phyloP scores from a whole-genome alignment of 345 rosid genomes.

The Populus davidiana region DNA sequence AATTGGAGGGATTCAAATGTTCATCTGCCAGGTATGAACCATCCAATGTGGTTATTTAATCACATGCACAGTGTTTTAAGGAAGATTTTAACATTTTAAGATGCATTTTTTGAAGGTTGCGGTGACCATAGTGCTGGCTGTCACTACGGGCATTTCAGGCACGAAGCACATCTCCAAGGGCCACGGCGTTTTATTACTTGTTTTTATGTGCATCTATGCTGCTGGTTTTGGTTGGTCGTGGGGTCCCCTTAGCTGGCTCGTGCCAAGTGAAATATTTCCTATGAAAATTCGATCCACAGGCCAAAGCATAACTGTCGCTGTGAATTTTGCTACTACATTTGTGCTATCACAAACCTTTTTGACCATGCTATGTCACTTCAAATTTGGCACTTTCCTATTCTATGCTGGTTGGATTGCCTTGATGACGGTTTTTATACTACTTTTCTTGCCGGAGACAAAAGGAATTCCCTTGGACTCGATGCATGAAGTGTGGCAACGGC shows the following conservation, averaged over 20 bases:
- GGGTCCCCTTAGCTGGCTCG: slow-evolving; percentile 64
- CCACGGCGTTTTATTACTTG: slow-evolving; percentile 37
- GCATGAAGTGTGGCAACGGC: slow-evolving; percentile 54
- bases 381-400: slow-evolving; percentile 54
- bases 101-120: slow-evolving; percentile 3
- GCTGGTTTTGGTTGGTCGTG: slow-evolving; percentile 78
- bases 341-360: slow-evolving; percentile 57
- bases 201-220: slow-evolving; percentile 51
- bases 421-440: slow-evolving; percentile 49
- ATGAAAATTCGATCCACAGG: slow-evolving; percentile 60
- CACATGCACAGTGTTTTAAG: too few relatives aligned
- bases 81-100: neutral
- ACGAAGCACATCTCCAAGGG: slow-evolving; percentile 39
- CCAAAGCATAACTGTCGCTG: slow-evolving; percentile 54
- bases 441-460: slow-evolving; percentile 64
- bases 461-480: slow-evolving; percentile 58
- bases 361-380: slow-evolving; percentile 63
- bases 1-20: slow-evolving; percentile 62
- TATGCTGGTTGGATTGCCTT: slow-evolving; percentile 53
- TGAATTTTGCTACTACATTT: slow-evolving; percentile 47
- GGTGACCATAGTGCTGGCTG: slow-evolving; percentile 37
- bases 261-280: slow-evolving; percentile 70
- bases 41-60: neutral
- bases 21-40: slow-evolving; percentile 54
- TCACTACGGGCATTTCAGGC: slow-evolving; percentile 45